A percentile compares a stretch with the other conserved stretches of the same genome.
phyloP scores from a whole-genome alignment of 2,329 filamentous ascomycete genomes.

The Botrytis fragariae region DNA sequence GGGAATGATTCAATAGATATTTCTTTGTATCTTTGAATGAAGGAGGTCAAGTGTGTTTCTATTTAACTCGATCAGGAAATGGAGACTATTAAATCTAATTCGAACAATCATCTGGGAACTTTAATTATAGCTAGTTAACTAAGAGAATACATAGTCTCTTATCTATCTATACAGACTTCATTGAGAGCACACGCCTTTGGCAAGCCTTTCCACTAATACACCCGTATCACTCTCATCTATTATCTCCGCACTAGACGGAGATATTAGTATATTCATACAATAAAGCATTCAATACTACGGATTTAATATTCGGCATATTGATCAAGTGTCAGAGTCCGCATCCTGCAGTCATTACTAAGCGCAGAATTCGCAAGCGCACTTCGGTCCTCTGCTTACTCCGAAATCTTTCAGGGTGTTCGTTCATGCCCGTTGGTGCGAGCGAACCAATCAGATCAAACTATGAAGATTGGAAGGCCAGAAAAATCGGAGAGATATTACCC shows the following conservation, averaged over 20 bases:
- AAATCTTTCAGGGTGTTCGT: neutral
- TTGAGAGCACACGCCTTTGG: neutral
- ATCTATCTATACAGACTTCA: neutral
- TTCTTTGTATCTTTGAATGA: neutral
- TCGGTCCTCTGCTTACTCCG: neutral
- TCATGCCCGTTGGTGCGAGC: neutral
- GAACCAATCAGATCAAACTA: neutral
- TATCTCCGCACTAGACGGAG: neutral
- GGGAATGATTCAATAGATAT: neutral
- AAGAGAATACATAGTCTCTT: neutral
- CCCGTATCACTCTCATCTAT: neutral
- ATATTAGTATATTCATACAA: neutral
- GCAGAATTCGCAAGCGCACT: neutral
- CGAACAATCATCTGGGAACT: neutral
- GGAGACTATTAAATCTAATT: neutral
- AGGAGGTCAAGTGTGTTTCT: too few relatives aligned
- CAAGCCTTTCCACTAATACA: neutral
- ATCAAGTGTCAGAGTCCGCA: neutral
- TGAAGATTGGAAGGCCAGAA: fast-evolving
- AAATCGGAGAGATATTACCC: neutral
- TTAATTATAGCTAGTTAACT: neutral
- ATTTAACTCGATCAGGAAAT: neutral
- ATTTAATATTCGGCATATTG: neutral
- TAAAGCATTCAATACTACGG: neutral
- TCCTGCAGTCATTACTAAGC: neutral